Percentiles rank a stretch among this genome's conserved stretches.
Evolutionary conservation across 2,329 filamentous ascomycete genomes (phyloP).

Genomic region (Aspergillus luchuensis): DNA sequence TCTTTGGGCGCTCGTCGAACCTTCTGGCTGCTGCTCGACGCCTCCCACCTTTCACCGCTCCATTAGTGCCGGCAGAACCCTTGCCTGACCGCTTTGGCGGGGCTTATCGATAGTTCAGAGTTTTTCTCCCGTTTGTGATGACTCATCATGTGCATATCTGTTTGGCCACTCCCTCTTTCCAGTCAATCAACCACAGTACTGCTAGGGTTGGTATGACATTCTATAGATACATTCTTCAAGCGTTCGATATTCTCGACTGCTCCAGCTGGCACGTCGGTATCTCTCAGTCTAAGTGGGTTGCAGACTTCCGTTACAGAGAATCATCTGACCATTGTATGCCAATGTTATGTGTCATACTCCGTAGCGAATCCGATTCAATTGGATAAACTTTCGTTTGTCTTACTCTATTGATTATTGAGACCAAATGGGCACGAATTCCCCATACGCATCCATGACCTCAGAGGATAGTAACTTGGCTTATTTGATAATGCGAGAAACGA

Average conservation of each 20-base stretch:
- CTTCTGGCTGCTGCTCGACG: slow-evolving; percentile 42
- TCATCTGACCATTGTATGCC: too few relatives aligned
- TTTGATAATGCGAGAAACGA: neutral
- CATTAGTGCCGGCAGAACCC: slow-evolving; percentile 24
- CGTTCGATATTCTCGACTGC: too few relatives aligned
- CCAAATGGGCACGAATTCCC: neutral
- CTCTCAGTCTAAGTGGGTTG: too few relatives aligned
- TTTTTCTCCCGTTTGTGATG: slow-evolving; percentile 2
- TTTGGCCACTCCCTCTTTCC: neutral
- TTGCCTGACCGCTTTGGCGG: slow-evolving; percentile 20
- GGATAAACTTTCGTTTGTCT: too few relatives aligned
- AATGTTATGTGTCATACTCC: too few relatives aligned
- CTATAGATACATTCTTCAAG: neutral
- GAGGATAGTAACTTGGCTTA: neutral
- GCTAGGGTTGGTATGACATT: neutral
- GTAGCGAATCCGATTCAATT: neutral
- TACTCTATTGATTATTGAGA: too few relatives aligned
- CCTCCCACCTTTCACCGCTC: slow-evolving; percentile 31
- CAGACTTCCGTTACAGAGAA: too few relatives aligned
- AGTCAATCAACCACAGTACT: too few relatives aligned
- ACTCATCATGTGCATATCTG: neutral
- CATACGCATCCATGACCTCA: neutral
- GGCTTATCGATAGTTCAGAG: slow-evolving; percentile 26
- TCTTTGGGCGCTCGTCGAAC: slow-evolving; percentile 35
- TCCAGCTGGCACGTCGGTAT: too few relatives aligned